These are phyloP conservation scores for Sclerotinia borealis DNA, from an alignment of 2,329 filamentous ascomycete genomes.

Conservation along the genomic window DNA sequence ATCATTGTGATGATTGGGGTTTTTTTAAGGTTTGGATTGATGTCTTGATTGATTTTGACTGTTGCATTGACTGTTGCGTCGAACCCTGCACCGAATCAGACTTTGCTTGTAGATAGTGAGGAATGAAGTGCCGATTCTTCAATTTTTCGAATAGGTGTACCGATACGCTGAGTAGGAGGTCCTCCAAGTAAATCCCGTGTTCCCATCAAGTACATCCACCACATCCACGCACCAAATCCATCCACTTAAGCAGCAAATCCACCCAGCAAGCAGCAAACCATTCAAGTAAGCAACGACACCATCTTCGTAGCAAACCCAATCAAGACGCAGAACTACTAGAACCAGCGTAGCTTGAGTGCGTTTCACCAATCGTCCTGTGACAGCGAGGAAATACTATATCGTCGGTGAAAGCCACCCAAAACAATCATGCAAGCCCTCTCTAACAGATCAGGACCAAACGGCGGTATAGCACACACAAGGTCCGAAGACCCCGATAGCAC, in stretches of 20 bases:
- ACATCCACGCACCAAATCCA: too few relatives aligned
- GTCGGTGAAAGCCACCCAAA: neutral
- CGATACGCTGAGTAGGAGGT: neutral
- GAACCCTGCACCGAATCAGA: too few relatives aligned
- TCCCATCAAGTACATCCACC: neutral
- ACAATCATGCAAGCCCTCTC: neutral
- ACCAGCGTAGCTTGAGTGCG: conserved; percentile 2
- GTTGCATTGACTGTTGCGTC: neutral
- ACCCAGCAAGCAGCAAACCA: conserved; percentile 1
- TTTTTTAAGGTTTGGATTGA: neutral
- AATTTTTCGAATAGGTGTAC: neutral
- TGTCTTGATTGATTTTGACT: neutral
- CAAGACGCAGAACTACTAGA: neutral
- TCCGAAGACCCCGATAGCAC: neutral
- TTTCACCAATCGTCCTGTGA: neutral
- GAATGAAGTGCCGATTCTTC: neutral
- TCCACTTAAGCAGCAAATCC: neutral
- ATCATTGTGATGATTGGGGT: neutral
- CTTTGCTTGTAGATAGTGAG: neutral
- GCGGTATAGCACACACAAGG: neutral
- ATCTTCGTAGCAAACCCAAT: neutral
- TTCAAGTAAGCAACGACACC: neutral
- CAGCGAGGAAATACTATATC: neutral
- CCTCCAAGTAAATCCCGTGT: neutral
- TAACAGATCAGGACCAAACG: neutral